phyloP scores from a whole-genome alignment of 1,284 basidiomycete genomes.

The Austroboletus novae-zelandiae region DNA sequence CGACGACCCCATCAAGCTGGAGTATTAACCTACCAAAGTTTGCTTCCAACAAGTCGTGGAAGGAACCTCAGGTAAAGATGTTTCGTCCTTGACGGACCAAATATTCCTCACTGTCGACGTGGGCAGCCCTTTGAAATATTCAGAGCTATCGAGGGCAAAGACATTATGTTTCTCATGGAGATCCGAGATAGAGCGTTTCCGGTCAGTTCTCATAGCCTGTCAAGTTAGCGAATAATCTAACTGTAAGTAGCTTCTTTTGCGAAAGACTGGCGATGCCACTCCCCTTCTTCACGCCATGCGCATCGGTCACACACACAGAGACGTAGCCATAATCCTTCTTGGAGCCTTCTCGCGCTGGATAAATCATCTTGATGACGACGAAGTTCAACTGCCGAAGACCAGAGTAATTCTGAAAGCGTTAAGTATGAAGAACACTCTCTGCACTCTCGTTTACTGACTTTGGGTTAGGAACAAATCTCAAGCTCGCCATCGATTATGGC shows the following conservation, averaged over 20 bases:
- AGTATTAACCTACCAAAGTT: constrained; percentile 18
- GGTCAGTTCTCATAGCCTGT: constrained; percentile 37
- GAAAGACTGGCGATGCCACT: constrained; percentile 70
- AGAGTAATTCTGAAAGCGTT: constrained; percentile 69
- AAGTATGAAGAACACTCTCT: constrained; percentile 43
- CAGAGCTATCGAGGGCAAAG: constrained; percentile 69
- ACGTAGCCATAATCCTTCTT: constrained; percentile 71
- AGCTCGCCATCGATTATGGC: constrained; percentile 80
- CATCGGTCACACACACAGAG: constrained; percentile 68
- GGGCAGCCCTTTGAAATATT: constrained; percentile 74
- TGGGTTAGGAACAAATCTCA: constrained; percentile 67
- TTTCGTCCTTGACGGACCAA: background rate
- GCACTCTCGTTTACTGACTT: constrained; percentile 11
- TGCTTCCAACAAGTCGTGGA: constrained; percentile 40
- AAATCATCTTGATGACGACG: constrained; percentile 72
- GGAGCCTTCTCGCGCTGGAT: constrained; percentile 82
- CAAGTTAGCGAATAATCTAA: constrained; percentile 4
- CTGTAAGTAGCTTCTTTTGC: constrained; percentile 57
- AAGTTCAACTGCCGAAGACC: constrained; percentile 61
- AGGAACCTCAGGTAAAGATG: constrained; percentile 56
- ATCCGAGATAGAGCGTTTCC: constrained; percentile 74
- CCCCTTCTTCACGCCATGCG: constrained; percentile 80
- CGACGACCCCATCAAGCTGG: constrained; percentile 28
- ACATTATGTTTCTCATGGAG: constrained; percentile 76
- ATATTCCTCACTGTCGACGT: background rate